Conservation (phyloP, 768 basidiomycete genomes). For the Suillus ampliporus region DNA sequence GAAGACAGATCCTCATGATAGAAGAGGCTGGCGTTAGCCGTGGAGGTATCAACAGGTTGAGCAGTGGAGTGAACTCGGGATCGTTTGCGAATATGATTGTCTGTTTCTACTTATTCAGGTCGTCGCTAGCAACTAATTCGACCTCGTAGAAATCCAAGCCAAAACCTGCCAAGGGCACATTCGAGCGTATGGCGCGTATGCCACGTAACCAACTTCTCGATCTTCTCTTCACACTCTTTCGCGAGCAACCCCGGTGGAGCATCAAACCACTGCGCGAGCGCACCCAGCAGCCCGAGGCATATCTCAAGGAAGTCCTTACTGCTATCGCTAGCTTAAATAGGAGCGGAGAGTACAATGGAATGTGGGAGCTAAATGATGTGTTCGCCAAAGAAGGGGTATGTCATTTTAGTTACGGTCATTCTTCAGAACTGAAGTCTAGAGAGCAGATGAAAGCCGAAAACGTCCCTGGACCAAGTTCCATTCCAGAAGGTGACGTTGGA, state of each 20-base stretch:
- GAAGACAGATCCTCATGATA: slow-evolving; percentile 72
- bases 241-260: slow-evolving; percentile 80
- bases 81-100: slow-evolving; percentile 74
- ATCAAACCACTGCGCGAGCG: slow-evolving; percentile 77
- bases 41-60: slow-evolving; percentile 78
- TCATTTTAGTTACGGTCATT: slow-evolving; percentile 16
- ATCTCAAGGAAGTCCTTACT: slow-evolving; percentile 81
- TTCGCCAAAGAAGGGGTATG: slow-evolving; percentile 69
- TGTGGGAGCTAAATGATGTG: slow-evolving; percentile 80
- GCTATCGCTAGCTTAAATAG: slow-evolving; percentile 81
- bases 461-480: slow-evolving; percentile 45
- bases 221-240: slow-evolving; percentile 78
- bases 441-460: slow-evolving; percentile 52
- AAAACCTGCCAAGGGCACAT: slow-evolving; percentile 69
- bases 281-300: slow-evolving; percentile 86
- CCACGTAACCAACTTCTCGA: slow-evolving; percentile 89
- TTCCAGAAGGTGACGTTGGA: slow-evolving; percentile 26
- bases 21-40: slow-evolving; percentile 71
- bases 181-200: slow-evolving; percentile 92
- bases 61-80: slow-evolving; percentile 68
- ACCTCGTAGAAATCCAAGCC: slow-evolving; percentile 60
- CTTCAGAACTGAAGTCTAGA: slow-evolving; percentile 13
- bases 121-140: slow-evolving; percentile 11
- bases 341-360: slow-evolving; percentile 79
- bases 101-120: slow-evolving; percentile 35